Conservation (phyloP, 805 yeast species). For the Metschnikowia peoriensis region DNA sequence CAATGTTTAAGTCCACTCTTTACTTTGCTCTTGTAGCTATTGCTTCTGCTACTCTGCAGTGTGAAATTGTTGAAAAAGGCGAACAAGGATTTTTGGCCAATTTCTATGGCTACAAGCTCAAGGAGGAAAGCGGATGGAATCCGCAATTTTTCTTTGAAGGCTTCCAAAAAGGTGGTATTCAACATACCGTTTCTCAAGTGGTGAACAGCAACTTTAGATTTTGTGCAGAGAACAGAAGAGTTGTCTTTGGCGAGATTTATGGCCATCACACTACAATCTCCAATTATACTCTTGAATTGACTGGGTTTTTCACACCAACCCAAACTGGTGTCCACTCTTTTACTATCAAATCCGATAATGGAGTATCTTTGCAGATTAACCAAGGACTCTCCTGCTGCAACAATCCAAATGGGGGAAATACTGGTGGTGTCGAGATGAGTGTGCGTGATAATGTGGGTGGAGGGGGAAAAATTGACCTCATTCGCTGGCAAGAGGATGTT, state of each 20-base stretch:
- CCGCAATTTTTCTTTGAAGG: background rate
- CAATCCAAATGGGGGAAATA: constrained; percentile 5
- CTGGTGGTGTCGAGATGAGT: constrained; percentile 2
- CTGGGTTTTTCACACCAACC: constrained; percentile 11
- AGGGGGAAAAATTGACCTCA: constrained; percentile 4
- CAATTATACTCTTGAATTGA: constrained; percentile 10
- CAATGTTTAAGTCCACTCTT: background rate
- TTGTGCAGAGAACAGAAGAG: background rate
- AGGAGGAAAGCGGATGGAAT: background rate
- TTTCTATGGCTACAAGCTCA: constrained; percentile 1
- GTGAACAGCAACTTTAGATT: background rate
- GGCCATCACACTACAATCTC: constrained; percentile 1
- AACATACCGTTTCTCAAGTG: background rate
- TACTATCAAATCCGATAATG: constrained; percentile 12
- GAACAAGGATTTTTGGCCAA: constrained; percentile 4
- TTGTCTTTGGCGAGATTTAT: constrained; percentile 4
- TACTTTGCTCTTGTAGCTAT: background rate
- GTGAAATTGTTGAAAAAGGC: background rate
- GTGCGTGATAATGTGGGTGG: constrained; percentile 8
- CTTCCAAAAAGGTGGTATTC: background rate
- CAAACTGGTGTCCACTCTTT: constrained; percentile 9
- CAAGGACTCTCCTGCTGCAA: constrained; percentile 12
- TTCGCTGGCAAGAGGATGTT: background rate
- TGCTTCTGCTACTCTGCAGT: background rate
- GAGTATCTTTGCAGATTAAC: constrained; percentile 13